Base-by-base conservation (phyloP, 495 filamentous ascomycete genomes). In the Hypoxylon lienhwacheense region DNA sequence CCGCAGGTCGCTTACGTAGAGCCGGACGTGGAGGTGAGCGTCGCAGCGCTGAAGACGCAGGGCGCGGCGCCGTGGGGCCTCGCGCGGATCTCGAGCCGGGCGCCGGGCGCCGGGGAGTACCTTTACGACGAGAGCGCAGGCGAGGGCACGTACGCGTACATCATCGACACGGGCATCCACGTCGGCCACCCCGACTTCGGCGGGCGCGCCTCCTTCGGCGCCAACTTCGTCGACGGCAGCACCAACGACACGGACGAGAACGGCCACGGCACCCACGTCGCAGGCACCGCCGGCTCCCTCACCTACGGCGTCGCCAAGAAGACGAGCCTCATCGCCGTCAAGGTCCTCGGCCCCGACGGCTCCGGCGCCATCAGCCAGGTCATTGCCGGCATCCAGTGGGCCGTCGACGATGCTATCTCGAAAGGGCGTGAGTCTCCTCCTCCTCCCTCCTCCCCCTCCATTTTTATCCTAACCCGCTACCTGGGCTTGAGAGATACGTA, bases 311-410 rank as follows among this genome's bases (percentile, higher is more conserved):
- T 73, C 0, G 69, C 70, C 14, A 73, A 73, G 64, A 60, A 64
- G 37, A 48, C 59, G 3, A 61, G 61, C 31, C 28, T 72, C 19
- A 58, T 71, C 34, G 65, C 55, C 19, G 68, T 72, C 24, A 72
- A 72, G 47, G 68, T 71, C 6, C 56, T 75, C 7, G 70, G 70
- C 26, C 70, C 56, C 20, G 43, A 39, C 53, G 77, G 71, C 1
- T 67, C 70, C 19, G 76, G 76, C 2, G 33, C 54, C 1, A 39
- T 55, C 14, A 67, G 75, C 45, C 72, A 72, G 41, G 69, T 81
- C 36, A 76, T 81, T 55, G 70, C 73, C 3, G 78, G 78, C 1
- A 68, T 82, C 55, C 66, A 80, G 49, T 80, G 70, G 71, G 76
- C 71, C 16, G 61, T 66, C 5, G 61, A 66, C 3, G 69, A 82